phyloP scores from a whole-genome alignment of 2,329 filamentous ascomycete species.

The Ceratocystis variospora region DNA sequence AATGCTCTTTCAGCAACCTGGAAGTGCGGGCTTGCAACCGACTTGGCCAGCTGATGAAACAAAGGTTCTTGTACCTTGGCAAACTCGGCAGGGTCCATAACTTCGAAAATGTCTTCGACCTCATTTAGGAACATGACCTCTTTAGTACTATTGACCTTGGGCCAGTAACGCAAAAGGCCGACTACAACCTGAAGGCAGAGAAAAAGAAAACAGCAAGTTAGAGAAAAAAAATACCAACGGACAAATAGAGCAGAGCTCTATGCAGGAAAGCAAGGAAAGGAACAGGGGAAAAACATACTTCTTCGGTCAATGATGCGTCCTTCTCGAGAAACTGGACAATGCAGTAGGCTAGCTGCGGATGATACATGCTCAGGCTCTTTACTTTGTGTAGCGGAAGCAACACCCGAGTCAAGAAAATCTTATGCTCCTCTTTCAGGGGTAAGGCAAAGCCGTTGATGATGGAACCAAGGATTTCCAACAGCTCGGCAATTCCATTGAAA shows the following conservation, averaged over 20 bases:
- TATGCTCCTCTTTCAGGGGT: slow-evolving; percentile 95
- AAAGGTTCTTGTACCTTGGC: slow-evolving; percentile 96
- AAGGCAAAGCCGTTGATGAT: slow-evolving; percentile 98
- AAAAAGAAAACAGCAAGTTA: slow-evolving; percentile 16
- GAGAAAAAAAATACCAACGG: background rate
- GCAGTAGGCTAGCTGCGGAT: slow-evolving; percentile 94
- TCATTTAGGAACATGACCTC: slow-evolving; percentile 99
- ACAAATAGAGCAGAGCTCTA: slow-evolving; percentile 4
- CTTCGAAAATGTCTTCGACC: slow-evolving; percentile 98
- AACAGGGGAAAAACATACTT: slow-evolving; percentile 44
- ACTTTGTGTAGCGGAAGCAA: slow-evolving; percentile 92
- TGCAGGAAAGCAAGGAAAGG: slow-evolving; percentile 12
- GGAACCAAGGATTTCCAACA: slow-evolving; percentile 90
- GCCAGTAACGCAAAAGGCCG: slow-evolving; percentile 91
- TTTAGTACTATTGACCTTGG: slow-evolving; percentile 98
- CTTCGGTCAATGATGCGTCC: slow-evolving; percentile 90
- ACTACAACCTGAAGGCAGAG: slow-evolving; percentile 58
- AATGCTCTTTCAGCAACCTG: slow-evolving; percentile 94
- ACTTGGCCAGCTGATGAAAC: slow-evolving; percentile 95
- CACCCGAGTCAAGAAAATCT: slow-evolving; percentile 88
- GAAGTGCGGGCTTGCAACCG: slow-evolving; percentile 95
- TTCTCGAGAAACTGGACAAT: slow-evolving; percentile 99
- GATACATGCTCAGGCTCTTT: slow-evolving; percentile 99
- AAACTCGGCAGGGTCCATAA: slow-evolving; percentile 98
- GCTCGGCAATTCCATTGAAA: slow-evolving; percentile 94